Evolutionary conservation across 2,329 filamentous ascomycete genomes (phyloP).

Genomic region (Diplodia mutila): DNA sequence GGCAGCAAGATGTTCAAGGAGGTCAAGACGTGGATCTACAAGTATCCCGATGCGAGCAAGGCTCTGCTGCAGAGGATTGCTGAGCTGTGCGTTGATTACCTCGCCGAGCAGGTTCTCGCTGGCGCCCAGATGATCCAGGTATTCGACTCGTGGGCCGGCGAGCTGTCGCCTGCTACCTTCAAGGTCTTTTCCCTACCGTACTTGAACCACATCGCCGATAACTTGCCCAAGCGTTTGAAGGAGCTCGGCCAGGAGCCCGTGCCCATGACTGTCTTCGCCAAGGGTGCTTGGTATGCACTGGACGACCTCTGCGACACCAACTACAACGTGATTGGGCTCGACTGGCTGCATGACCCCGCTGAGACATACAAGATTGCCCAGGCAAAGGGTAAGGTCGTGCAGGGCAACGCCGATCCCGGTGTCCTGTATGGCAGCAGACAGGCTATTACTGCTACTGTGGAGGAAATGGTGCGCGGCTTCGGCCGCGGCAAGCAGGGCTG

Average conservation of each 20-base stretch:
- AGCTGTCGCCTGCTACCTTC: conserved; percentile 84
- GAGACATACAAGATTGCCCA: conserved; percentile 78
- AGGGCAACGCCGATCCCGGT: conserved; percentile 95
- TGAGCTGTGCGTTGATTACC: conserved; percentile 91
- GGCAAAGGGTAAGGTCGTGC: conserved; percentile 74
- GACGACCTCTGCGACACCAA: conserved; percentile 84
- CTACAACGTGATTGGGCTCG: conserved; percentile 91
- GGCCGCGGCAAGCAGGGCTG: conserved; percentile 82
- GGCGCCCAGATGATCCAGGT: conserved; percentile 95
- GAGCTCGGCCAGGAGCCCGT: conserved; percentile 78
- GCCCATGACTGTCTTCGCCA: conserved; percentile 97
- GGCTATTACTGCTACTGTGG: conserved; percentile 79
- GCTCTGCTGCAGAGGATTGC: conserved; percentile 86
- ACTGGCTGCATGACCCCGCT: conserved; percentile 90
- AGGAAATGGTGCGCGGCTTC: conserved; percentile 88
- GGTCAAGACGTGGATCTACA: conserved; percentile 96
- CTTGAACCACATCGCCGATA: conserved; percentile 77
- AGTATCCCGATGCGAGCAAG: conserved; percentile 79
- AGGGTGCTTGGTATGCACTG: conserved; percentile 94
- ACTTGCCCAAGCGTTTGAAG: conserved; percentile 74
- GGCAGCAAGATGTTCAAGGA: conserved; percentile 94
- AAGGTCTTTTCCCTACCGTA: conserved; percentile 85
- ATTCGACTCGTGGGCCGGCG: conserved; percentile 97
- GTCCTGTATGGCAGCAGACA: conserved; percentile 83
- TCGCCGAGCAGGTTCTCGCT: conserved; percentile 88